Evolutionary conservation across 805 yeast species (phyloP), one percentile per base, ranked within the genome.

Genomic region (Hanseniaspora lindneri): DNA sequence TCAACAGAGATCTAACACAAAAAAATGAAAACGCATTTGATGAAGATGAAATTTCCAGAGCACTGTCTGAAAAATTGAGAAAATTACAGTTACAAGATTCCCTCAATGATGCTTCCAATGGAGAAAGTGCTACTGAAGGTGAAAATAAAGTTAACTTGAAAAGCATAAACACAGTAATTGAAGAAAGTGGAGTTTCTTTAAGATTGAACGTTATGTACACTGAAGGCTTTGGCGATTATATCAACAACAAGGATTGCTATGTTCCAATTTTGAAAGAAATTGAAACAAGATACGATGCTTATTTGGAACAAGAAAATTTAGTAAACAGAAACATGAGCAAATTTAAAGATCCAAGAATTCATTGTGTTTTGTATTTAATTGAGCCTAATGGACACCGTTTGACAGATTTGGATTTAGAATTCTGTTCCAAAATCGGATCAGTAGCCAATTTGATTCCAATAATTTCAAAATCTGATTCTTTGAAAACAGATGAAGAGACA

Each of bases 341-440:
- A 17, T 72, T 80, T 54, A 72, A 68, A 51, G 98, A 92, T 66
- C 75, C 80, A 60, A 79, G 98, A 60, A 76, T 92, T 52, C 98
- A 92, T 65, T 97, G 96, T 29, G 78, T 87, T 62, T 68, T 92
- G 54, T 92, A 88, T 67, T 89, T 92, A 59, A 83, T 92, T 59
- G 96, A 89, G 67, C 98, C 98, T 56, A 88, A 96, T 23, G 97
- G 96, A 53, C 98, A 92, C 67, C 77, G 84, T 37, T 74, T 92
- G 63, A 83, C 80, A 63, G 80, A 96, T 17, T 72, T 92, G 59
- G 98, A 92, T 65, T 78, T 92, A 56, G 80, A 76, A 55, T 83
- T 88, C 57, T 84, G 92, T 85, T 80, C 80, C 61, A 77, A 78
- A 62, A 77, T 92, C 54, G 94, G 86, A 68, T 80, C 80, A 60